Base-by-base conservation (phyloP, 2,329 filamentous ascomycete genomes). In the Esteya vermicola region DNA sequence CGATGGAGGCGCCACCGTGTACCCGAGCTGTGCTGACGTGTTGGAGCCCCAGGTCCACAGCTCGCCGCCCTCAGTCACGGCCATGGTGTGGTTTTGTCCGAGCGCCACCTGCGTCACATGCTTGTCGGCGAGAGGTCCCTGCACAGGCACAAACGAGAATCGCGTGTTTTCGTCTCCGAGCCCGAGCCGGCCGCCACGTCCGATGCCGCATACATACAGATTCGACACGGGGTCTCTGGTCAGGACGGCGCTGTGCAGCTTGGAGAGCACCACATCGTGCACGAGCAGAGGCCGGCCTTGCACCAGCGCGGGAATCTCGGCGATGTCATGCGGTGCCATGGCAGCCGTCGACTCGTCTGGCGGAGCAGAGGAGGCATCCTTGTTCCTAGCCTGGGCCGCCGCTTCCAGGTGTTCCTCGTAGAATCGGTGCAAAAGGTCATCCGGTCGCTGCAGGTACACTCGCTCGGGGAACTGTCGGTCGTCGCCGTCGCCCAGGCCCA, bases 31-130 rank as follows among this genome's bases (percentile, higher is more conserved):
- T 1, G 81, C 85, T 54, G 75, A 79, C 8, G 71, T 77, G 51
- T 95, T 96, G 48, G 81, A 83, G 8, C 91, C 91, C 91, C 91
- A 98, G 2, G 85, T 91, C 66, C 85, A 94, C 6, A 94, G 74
- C 49, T 93, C 85, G n/a, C 91, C 89, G 39, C 78, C 70, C n/a
- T 78, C 78, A 4, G 84, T 82, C 6, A 96, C 65, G 1, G 85
- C 89, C 55, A 98, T 68, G 4, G 82, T 84, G 55, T 98, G 91
- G 48, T 94, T 91, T 54, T 93, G 85, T 1, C 91, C 91, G 4
- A 98, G 68, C 2, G 86, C 85, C 35, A 94, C 70, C n/a, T 77
- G 73, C 3, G 72, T 63, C 6, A 95, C 70, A 50, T 77, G 83
- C 55, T 79, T 88, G 38, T 84, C 81, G 1, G 71, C 65, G 4